Base-by-base conservation (phyloP, 2,329 filamentous ascomycete genomes). In the Coniella vitis region DNA sequence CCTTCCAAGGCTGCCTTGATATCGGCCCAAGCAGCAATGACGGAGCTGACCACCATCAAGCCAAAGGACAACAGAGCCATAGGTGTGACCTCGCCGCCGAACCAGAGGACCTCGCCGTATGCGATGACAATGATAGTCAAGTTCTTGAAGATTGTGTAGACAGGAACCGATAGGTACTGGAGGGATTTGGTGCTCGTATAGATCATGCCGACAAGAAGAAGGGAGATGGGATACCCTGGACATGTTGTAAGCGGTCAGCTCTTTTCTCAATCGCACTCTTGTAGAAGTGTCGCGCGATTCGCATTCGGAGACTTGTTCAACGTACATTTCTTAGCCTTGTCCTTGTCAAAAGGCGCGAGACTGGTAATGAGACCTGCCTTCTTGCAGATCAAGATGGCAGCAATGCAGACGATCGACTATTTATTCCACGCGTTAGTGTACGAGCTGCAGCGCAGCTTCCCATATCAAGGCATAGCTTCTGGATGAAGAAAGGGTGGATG, bases 91-190 rank as follows among this genome's bases (percentile, higher is more conserved):
- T 83, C 89, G 63, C 91, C 91, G 54, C 93, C 93, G 59, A 98
- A 98, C 90, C 91, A 97, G 46, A 98, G 78, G 25, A 98, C 91
- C 71, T 98, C 93, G 58, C 93, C 93, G 59, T 98, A 98, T 48
- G 93, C 93, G 62, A 97, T 98, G 56, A 97, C 83, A 61, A 98
- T 97, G 67, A 95, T 98, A 54, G 93, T 97, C 74, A 98, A 70
- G 73, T 98, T 98, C 79, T 98, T 98, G 79, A 98, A 98, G 66
- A 98, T 98, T 48, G 93, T 98, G 72, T 98, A 98, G 21, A 98
- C 93, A 20, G 93, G 93, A 48, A 98, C 95, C 29, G 90, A 96
- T 54, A 98, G 86, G 70, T 84, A 97, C 70, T 96, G 90, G 39
- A 98, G 82, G 17, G 93, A 90, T 74, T 96, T 96, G 62, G 88